phyloP scores from a whole-genome alignment of 768 basidiomycete genomes.

The Tulasnella sp. region DNA sequence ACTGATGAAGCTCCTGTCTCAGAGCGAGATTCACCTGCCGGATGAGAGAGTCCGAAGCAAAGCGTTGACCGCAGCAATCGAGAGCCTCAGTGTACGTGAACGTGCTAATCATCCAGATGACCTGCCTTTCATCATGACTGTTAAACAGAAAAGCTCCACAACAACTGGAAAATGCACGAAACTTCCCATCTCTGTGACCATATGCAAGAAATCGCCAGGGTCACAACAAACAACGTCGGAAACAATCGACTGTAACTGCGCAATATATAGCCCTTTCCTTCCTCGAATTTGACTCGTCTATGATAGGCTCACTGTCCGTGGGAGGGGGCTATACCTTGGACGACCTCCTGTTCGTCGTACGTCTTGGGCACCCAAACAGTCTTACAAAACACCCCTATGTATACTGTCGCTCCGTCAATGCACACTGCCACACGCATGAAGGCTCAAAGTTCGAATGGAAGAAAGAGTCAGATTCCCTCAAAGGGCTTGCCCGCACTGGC shows the following conservation, averaged over 20 bases:
- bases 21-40: background rate
- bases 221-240: background rate
- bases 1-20: background rate
- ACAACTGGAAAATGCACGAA: background rate
- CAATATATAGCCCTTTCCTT: background rate
- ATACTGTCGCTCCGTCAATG: background rate
- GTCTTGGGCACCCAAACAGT: background rate
- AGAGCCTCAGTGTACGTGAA: background rate
- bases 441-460: background rate
- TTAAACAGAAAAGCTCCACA: background rate
- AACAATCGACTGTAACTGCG: background rate
- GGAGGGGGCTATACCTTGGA: background rate
- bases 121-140: background rate
- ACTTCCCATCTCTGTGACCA: background rate
- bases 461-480: background rate
- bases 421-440: background rate
- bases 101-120: background rate
- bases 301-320: background rate
- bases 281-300: background rate
- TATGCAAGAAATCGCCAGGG: background rate
- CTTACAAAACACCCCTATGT: background rate
- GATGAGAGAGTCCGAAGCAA: background rate
- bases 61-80: background rate
- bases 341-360: background rate
- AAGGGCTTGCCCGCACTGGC: background rate